A percentile compares a stretch with the other conserved stretches of the same genome.
phyloP scores from a whole-genome alignment of 2,329 filamentous ascomycete species.

The Penicillium sumatraense region DNA sequence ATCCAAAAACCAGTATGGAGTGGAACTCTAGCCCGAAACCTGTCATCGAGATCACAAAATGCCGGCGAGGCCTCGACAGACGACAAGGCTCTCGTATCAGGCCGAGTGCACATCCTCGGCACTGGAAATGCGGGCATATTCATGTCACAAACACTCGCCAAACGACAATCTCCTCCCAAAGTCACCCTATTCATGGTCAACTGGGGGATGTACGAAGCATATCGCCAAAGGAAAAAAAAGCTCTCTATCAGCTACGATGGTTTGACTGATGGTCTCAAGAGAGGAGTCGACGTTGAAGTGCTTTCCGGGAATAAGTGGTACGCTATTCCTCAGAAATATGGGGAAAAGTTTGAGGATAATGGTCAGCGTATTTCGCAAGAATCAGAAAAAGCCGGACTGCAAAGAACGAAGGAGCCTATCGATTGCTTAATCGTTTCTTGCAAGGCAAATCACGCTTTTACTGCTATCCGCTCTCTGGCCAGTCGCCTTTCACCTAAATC shows the following conservation, averaged over 20 bases:
- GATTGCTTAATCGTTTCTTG: slow-evolving; percentile 77
- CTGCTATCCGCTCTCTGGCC: slow-evolving; percentile 68
- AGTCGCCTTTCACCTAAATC: slow-evolving; percentile 69
- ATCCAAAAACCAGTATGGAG: slow-evolving; percentile 3
- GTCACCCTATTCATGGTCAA: slow-evolving; percentile 80
- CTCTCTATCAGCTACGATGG: slow-evolving; percentile 45
- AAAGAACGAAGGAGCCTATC: slow-evolving; percentile 58
- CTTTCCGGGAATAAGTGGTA: slow-evolving; percentile 38
- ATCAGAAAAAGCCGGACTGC: slow-evolving; percentile 1
- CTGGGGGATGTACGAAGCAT: slow-evolving; percentile 41
- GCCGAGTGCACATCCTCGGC: slow-evolving; percentile 76
- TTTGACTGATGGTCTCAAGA: slow-evolving; percentile 44
- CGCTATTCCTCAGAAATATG: slow-evolving; percentile 24
- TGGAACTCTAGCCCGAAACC: slow-evolving; percentile 14
- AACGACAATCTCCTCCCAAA: slow-evolving; percentile 66
- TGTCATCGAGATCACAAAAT: slow-evolving; percentile 36
- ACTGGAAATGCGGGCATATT: slow-evolving; percentile 81
- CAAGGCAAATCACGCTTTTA: slow-evolving; percentile 72
- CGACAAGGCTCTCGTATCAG: slow-evolving; percentile 32
- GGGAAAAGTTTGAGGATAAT: background rate
- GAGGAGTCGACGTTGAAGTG: slow-evolving; percentile 51
- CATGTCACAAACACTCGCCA: slow-evolving; percentile 72
- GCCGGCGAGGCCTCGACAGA: slow-evolving; percentile 25
- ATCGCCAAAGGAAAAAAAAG: slow-evolving; percentile 35
- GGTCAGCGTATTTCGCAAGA: slow-evolving; percentile 1